Conservation (phyloP, 2,329 filamentous ascomycete genomes). For the Botryotinia convoluta region DNA sequence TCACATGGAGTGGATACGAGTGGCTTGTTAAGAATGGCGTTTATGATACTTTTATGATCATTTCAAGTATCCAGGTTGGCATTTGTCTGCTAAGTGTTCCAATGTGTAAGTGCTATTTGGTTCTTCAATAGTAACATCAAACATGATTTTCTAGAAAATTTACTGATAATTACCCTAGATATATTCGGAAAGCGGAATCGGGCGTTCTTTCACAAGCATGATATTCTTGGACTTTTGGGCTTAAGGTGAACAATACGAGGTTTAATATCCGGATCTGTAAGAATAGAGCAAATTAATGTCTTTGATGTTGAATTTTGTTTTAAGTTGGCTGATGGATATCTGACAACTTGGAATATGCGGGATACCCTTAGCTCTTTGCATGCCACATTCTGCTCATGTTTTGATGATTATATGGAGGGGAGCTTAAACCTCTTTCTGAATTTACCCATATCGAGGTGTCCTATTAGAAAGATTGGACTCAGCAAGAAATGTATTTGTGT, state of each 20-base stretch:
- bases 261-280: background rate
- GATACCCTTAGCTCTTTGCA: background rate
- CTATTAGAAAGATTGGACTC: background rate
- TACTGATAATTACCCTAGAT: constrained; percentile 11
- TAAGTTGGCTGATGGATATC: background rate
- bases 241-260: background rate
- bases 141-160: background rate
- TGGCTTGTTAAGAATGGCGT: constrained; percentile 72
- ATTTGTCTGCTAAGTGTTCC: constrained; percentile 74
- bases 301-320: background rate
- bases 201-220: constrained; percentile 11
- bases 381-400: background rate
- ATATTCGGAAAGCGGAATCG: constrained; percentile 18
- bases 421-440: background rate
- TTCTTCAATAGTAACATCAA: background rate
- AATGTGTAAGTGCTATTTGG: constrained; percentile 61
- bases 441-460: background rate
- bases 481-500: background rate
- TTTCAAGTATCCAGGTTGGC: constrained; percentile 74
- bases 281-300: background rate
- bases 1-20: constrained; percentile 80
- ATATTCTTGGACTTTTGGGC: background rate
- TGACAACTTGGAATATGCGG: background rate
- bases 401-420: too few species aligned
- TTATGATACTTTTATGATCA: constrained; percentile 60